Base-by-base conservation (phyloP, 2,329 filamentous ascomycete species). In the Talaromyces albobiverticillius region DNA sequence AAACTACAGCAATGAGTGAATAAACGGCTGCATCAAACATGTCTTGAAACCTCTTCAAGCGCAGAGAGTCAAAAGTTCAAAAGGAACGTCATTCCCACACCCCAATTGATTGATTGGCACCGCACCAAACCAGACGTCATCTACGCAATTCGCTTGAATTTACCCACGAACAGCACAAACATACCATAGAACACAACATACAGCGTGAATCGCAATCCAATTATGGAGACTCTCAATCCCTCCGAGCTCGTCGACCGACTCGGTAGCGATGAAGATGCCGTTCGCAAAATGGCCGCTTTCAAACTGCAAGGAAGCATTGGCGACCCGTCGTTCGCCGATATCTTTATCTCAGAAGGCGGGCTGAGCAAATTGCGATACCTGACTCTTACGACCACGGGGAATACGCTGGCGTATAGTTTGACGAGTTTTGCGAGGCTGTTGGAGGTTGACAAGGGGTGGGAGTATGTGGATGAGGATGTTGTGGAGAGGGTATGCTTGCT, bases 381-480 rank as follows among this genome's bases (percentile, higher is more conserved):
- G 51, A 90, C 94, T 59, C 85, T 97, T 79, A 83, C 84, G 60
- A 86, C 92, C 26, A 89, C 84, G 54, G 94, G 94, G 55, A 99
- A 99, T 72, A 97, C 94, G 1, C 80, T 99, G 67, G 94, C 94
- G 57, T 99, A 99, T 75, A 90, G 92, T 58, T 79, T 99, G 57
- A 93, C 95, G 61, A 94, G 90, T 64, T 82, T 97, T 64, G 89
- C 87, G 54, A 84, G 91, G 54, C 76, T 99, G 57, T 79, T 99
- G 58, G 94, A 99, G 74, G 88, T 97, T 36, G 94, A 97, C 74
- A 96, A 96, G 82, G 94, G 94, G 56, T 99, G 94, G 94, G 92
- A 97, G 60, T 76, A 72, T 59, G 74, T 81, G 48, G 76, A 79
- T 59, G 69, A 75, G 57, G 74, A 78, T 57, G 65, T 81, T 55